Conservation (phyloP, 1,284 basidiomycete species). For the Ganoderma meredithae region DNA sequence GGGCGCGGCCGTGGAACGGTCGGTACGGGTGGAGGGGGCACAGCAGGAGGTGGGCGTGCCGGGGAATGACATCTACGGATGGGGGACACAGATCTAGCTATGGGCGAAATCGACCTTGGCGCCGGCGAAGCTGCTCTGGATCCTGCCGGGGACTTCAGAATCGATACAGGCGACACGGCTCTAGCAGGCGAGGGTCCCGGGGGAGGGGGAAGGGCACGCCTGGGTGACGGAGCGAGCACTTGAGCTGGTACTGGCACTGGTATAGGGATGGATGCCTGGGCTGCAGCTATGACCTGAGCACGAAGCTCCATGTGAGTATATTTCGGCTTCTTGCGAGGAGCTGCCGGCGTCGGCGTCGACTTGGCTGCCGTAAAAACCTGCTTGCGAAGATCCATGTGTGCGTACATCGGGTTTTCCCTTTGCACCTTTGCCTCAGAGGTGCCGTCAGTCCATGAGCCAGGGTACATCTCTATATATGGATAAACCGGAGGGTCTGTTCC, state of each 20-base stretch:
- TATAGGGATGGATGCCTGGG: not conserved
- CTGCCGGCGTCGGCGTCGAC: slow-evolving; percentile 15
- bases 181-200: not conserved
- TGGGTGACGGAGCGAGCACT: not conserved
- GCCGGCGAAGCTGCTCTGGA: not conserved
- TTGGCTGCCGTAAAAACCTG: slow-evolving; percentile 10
- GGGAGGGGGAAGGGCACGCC: not conserved
- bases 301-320: slow-evolving; percentile 32
- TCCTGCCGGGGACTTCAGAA: not conserved
- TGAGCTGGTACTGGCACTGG: slow-evolving; percentile 2
- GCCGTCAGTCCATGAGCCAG: slow-evolving; percentile 33
- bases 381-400: slow-evolving; percentile 31
- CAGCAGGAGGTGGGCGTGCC: not conserved
- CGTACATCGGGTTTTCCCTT: slow-evolving; percentile 26
- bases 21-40: slow-evolving; percentile 3
- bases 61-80: not conserved
- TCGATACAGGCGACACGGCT: not conserved
- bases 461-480: slow-evolving; percentile 53
- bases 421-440: not conserved
- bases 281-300: slow-evolving; percentile 29
- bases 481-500: slow-evolving; percentile 37
- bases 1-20: slow-evolving; percentile 9
- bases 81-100: not conserved
- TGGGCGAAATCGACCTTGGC: not conserved
- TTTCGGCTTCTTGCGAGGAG: slow-evolving; percentile 11